Conservation (phyloP, 169 alveolate species). For the Cryptosporidium tyzzeri region DNA sequence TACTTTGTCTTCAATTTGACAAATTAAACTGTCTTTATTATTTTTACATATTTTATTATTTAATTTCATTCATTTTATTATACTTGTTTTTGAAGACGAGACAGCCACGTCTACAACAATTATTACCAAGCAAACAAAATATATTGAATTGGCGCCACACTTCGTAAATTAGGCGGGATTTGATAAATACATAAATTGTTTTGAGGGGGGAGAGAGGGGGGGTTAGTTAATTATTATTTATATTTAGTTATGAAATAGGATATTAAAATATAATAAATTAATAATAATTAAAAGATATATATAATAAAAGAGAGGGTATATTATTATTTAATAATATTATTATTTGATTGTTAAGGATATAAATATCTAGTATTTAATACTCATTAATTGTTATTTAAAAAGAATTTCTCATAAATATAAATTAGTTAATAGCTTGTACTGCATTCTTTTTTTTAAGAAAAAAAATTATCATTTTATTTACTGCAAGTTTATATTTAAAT, state of each 20-base stretch:
- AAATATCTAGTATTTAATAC: neutral
- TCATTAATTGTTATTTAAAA: neutral
- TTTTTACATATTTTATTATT: neutral
- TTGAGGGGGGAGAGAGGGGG: neutral
- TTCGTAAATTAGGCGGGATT: neutral
- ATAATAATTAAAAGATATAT: neutral
- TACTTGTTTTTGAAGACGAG: neutral
- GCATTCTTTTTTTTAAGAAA: neutral
- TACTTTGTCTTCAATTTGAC: neutral
- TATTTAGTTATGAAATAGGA: neutral
- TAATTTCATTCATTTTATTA: neutral
- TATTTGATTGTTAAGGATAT: neutral
- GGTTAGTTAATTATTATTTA: neutral
- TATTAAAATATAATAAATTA: neutral
- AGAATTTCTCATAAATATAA: neutral
- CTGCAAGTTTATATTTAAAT: neutral
- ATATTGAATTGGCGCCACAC: neutral
- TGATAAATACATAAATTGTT: neutral
- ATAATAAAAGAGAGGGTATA: neutral
- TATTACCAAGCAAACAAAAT: neutral
- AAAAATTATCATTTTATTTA: too few relatives aligned
- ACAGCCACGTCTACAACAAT: slow-evolving; percentile 1
- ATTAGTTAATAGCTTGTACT: too few relatives aligned
- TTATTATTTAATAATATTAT: too few relatives aligned
- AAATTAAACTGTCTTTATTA: neutral